A percentile compares a stretch with the other conserved stretches of the same genome.
These are phyloP conservation scores for Linum lewisii DNA, from an alignment of 345 rosid genomes.

Conservation along the genomic window DNA sequence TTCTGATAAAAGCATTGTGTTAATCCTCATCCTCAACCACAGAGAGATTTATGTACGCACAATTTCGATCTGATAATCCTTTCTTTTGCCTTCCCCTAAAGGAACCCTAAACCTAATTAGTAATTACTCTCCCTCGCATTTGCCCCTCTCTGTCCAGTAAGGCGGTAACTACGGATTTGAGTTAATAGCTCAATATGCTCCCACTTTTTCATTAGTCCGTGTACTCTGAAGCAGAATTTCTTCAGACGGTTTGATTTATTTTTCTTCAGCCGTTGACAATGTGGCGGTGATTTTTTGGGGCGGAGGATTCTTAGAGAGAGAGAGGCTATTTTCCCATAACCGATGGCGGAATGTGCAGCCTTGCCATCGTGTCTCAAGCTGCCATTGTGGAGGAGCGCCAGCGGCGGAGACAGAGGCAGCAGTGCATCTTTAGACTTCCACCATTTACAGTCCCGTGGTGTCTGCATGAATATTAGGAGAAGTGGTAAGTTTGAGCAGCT, in stretches of 20 bases:
- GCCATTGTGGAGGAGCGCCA: slow-evolving; percentile 20
- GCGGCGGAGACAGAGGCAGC: slow-evolving; percentile 16
- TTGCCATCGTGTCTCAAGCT: slow-evolving; percentile 36
- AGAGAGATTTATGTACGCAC: slow-evolving; percentile 16
- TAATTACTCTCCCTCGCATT: background rate
- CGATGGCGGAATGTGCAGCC: slow-evolving; percentile 49
- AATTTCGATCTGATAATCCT: slow-evolving; percentile 18
- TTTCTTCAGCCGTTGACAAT: background rate
- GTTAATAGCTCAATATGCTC: slow-evolving; percentile 16
- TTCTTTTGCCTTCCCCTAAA: background rate
- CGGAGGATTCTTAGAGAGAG: slow-evolving; percentile 12
- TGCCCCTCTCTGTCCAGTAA: background rate
- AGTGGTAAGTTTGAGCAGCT: slow-evolving; percentile 24
- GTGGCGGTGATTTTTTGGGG: background rate
- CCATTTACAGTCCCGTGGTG: slow-evolving; percentile 4
- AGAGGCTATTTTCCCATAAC: background rate
- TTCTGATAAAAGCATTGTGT: no score
- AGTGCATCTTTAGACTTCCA: slow-evolving; percentile 13
- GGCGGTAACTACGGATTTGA: slow-evolving; percentile 8
- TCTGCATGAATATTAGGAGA: slow-evolving; percentile 28
- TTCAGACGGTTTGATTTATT: background rate
- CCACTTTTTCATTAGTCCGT: background rate
- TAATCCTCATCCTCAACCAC: no score
- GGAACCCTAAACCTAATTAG: background rate
- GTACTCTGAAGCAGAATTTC: background rate